Conservation (phyloP, 1,284 basidiomycete genomes). For the Apiotrichum mycotoxinovorans region DNA sequence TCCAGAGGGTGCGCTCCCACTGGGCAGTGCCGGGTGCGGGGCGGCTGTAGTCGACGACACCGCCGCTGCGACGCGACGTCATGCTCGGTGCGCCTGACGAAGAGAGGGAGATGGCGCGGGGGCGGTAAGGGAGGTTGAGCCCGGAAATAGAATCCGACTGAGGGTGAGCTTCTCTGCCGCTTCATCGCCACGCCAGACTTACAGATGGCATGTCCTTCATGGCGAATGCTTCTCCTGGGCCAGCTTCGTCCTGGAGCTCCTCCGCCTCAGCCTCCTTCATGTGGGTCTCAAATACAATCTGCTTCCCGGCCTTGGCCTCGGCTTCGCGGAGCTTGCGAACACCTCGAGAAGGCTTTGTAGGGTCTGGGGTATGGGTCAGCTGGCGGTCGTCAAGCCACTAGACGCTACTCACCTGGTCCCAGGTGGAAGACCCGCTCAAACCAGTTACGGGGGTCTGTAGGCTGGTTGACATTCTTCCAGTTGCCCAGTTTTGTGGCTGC, state of each 20-base stretch:
- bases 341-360: slow-evolving; percentile 65
- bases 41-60: slow-evolving; percentile 74
- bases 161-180: slow-evolving; percentile 9
- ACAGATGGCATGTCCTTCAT: slow-evolving; percentile 38
- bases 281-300: slow-evolving; percentile 60
- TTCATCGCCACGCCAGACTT: not conserved
- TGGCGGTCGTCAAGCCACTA: too few relatives aligned
- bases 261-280: slow-evolving; percentile 28
- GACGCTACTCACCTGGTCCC: slow-evolving; percentile 30
- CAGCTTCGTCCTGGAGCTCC: slow-evolving; percentile 18
- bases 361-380: slow-evolving; percentile 20
- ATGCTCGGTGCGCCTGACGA: slow-evolving; percentile 31
- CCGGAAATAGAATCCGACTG: slow-evolving; percentile 18
- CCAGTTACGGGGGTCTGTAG: slow-evolving; percentile 69
- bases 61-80: slow-evolving; percentile 56
- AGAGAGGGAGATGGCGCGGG: slow-evolving; percentile 18
- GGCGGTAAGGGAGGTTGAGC: slow-evolving; percentile 11
- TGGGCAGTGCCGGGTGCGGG: slow-evolving; percentile 66
- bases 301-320: slow-evolving; percentile 64
- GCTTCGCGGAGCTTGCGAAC: slow-evolving; percentile 78
- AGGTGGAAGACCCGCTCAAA: slow-evolving; percentile 65
- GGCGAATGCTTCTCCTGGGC: slow-evolving; percentile 9
- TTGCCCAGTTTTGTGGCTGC: slow-evolving; percentile 60
- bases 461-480: slow-evolving; percentile 88
- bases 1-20: slow-evolving; percentile 97